A percentile compares a stretch with the other conserved stretches of the same genome.
Evolutionary conservation across 495 filamentous ascomycete species (phyloP).

Genomic region (Neurospora africana): DNA sequence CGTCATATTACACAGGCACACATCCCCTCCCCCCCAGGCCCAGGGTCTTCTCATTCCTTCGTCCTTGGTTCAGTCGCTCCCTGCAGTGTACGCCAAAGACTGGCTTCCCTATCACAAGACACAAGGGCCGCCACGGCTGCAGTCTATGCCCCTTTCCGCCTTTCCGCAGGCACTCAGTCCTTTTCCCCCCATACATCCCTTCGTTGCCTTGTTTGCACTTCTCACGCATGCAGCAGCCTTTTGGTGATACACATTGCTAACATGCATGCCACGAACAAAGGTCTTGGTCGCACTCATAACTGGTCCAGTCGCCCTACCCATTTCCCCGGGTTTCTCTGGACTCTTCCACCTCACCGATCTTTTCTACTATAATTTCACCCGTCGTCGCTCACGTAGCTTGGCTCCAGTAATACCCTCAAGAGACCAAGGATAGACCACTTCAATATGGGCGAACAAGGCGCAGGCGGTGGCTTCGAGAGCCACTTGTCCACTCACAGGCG

Average conservation of each 20-base stretch:
- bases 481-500: slow-evolving; percentile 30
- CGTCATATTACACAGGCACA: slow-evolving; percentile 9
- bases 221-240: neutral
- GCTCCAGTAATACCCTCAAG: neutral
- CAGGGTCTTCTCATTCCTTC: slow-evolving; percentile 4
- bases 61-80: neutral
- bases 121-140: slow-evolving; percentile 19
- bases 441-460: slow-evolving; percentile 37
- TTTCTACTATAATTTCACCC: neutral
- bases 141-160: slow-evolving; percentile 28
- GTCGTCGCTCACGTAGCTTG: neutral
- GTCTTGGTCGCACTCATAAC: neutral
- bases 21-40: neutral
- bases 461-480: slow-evolving; percentile 34
- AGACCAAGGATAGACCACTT: neutral
- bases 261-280: neutral
- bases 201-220: slow-evolving; percentile 8
- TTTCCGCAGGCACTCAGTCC: slow-evolving; percentile 28
- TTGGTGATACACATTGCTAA: neutral
- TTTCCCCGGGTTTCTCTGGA: neutral
- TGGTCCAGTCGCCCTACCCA: neutral
- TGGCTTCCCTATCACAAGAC: slow-evolving; percentile 12
- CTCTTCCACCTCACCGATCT: neutral
- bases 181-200: slow-evolving; percentile 17
- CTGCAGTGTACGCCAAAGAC: neutral